Evolutionary conservation across 768 basidiomycete genomes (phyloP).

Genomic region (Dentipellis sp.): DNA sequence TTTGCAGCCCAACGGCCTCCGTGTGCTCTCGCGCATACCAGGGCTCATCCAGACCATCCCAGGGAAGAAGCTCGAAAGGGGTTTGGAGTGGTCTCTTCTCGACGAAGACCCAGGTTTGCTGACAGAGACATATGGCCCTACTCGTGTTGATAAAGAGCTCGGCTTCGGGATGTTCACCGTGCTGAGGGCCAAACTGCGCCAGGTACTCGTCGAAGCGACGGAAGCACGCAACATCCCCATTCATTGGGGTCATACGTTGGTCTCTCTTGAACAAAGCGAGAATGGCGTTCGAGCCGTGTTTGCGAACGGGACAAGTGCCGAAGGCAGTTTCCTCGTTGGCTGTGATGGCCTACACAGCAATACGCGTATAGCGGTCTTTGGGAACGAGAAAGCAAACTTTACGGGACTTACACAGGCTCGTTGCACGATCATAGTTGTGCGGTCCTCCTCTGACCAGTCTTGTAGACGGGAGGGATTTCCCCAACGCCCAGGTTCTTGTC

Average conservation of each 20-base stretch:
- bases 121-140: constrained; percentile 16
- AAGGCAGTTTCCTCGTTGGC: constrained; percentile 32
- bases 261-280: constrained; percentile 16
- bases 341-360: constrained; percentile 37
- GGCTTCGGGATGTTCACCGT: constrained; percentile 24
- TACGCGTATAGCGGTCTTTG: constrained; percentile 29
- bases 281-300: constrained; percentile 23
- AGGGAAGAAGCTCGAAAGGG: not conserved
- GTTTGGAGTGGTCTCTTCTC: constrained; percentile 5
- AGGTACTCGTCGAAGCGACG: constrained; percentile 22
- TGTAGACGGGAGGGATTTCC: constrained; percentile 28
- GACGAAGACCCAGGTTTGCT: constrained; percentile 21
- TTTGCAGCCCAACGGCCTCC: constrained; percentile 13
- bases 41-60: constrained; percentile 5
- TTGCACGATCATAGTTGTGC: too few species aligned
- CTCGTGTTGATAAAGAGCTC: constrained; percentile 11
- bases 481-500: constrained; percentile 14
- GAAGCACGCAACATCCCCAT: constrained; percentile 24
- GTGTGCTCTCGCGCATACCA: constrained; percentile 7
- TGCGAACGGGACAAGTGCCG: constrained; percentile 25
- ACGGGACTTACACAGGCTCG: constrained; percentile 22
- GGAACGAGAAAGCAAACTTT: constrained; percentile 25
- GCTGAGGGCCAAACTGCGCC: constrained; percentile 23
- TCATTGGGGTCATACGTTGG: constrained; percentile 25
- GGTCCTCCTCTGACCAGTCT: too few species aligned